Percentiles rank a stretch among this genome's conserved stretches.
phyloP scores from a whole-genome alignment of 768 basidiomycete genomes.

The Kwoniella botswanensis region DNA sequence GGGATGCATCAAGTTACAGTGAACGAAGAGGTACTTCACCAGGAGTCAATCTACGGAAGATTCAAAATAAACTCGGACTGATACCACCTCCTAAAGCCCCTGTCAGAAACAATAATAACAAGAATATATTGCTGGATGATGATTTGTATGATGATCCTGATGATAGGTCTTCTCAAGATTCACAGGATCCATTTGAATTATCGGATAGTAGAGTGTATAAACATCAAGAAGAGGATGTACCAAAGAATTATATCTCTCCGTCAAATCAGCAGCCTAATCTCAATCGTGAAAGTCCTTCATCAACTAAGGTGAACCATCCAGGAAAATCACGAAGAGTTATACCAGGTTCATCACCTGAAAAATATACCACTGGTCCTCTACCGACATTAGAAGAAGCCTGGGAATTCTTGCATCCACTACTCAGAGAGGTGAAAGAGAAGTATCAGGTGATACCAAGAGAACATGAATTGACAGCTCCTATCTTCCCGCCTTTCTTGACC shows the following conservation, averaged over 20 bases:
- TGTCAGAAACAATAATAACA: slow-evolving; percentile 1
- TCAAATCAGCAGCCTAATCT: not conserved
- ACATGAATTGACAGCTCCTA: slow-evolving; percentile 44
- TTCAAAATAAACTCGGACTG: slow-evolving; percentile 21
- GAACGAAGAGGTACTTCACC: slow-evolving; percentile 23
- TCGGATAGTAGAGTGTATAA: not conserved
- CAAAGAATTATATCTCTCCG: not conserved
- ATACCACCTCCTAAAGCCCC: not conserved
- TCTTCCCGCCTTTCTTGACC: slow-evolving; percentile 46
- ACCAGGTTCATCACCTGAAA: slow-evolving; percentile 32
- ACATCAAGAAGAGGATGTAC: not conserved
- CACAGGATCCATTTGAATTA: not conserved
- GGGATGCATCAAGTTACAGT: slow-evolving; percentile 43
- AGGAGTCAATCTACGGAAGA: slow-evolving; percentile 19
- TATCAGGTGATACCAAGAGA: slow-evolving; percentile 37
- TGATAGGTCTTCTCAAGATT: not conserved
- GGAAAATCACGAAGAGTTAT: slow-evolving; percentile 34
- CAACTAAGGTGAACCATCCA: not conserved
- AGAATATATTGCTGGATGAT: slow-evolving; percentile 1
- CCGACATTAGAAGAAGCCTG: slow-evolving; percentile 47
- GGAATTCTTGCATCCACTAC: slow-evolving; percentile 31
- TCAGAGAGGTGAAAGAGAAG: slow-evolving; percentile 39
- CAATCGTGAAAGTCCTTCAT: not conserved
- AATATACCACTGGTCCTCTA: slow-evolving; percentile 33
- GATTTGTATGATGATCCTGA: not conserved